Base-by-base conservation (phyloP, 108 stramenopile genomes). In the Nannochloropsis oceanica region DNA sequence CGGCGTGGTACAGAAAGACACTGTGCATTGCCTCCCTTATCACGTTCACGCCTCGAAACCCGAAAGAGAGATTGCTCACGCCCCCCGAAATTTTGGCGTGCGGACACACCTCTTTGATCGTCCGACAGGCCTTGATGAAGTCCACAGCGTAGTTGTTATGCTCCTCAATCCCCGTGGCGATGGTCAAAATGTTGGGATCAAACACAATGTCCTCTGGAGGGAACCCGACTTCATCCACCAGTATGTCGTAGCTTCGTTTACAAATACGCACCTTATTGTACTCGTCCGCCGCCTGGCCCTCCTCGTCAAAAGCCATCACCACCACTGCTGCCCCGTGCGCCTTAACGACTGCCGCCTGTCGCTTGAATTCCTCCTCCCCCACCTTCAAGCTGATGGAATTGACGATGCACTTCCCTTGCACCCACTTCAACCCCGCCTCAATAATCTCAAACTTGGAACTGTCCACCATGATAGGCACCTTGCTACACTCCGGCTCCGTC, bases 121-220 rank as follows among this genome's bases (percentile, higher is more conserved):
- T 87, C 92, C 92, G 92, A 26, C 91, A 92, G 8, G 98, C 96
- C 79, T 96, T 94, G 93, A 99, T 98, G 86, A 99, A 98, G 91
- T 98, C 97, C 85, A 99, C 93, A 43, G 94, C 98, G 90, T 99
- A 99, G 91, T 96, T 94, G 84, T 96, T 93, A 91, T 91, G 92
- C 94, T 98, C 97, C 87, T 99, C 98, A 92, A 98, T 95, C 22
- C 98, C 98, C 25, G 98, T 98, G 86, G 96, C 97, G 88, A 97
- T 96, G 11, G 98, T 99, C 89, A 99, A 92, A 81, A 99, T 96
- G 87, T 99, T 99, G 12, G 98, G 98, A 90, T 99, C 98, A 90
- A 99, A 99, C 85, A 99, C 92, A 82, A 99, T 98, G 85, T 99
- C 98, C 91, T 99, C 97, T n/a, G 98, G 97, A 34, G 97, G 97